Conservation (phyloP, 805 yeast species). For the Schizosaccharomyces octosporus region DNA sequence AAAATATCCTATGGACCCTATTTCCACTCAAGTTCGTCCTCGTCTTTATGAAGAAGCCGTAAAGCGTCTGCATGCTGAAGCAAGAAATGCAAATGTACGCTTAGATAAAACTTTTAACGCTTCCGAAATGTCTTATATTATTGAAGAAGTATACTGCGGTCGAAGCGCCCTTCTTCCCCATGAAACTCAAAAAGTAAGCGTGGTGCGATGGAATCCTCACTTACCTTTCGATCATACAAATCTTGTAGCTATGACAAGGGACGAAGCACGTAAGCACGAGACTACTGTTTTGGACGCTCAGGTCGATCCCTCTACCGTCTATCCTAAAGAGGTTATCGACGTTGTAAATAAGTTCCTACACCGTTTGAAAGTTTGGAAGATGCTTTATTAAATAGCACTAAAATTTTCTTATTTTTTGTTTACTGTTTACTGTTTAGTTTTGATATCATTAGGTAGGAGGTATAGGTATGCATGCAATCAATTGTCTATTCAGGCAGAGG, state of each 20-base stretch:
- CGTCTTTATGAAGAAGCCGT: slow-evolving; percentile 58
- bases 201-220: slow-evolving; percentile 64
- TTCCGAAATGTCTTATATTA: slow-evolving; percentile 51
- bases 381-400: background rate
- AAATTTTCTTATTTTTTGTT: background rate
- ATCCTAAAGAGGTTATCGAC: slow-evolving; percentile 31
- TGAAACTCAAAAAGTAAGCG: slow-evolving; percentile 40
- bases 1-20: slow-evolving; percentile 44
- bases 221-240: slow-evolving; percentile 47
- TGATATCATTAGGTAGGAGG: background rate
- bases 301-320: slow-evolving; percentile 45
- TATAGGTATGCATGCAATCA: no score
- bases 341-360: slow-evolving; percentile 16
- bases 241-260: slow-evolving; percentile 67
- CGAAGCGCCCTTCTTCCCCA: slow-evolving; percentile 50
- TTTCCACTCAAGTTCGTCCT: slow-evolving; percentile 69
- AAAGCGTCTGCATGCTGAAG: slow-evolving; percentile 56
- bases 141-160: slow-evolving; percentile 84
- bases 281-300: slow-evolving; percentile 29
- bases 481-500: no score
- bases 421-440: background rate
- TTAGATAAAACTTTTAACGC: slow-evolving; percentile 44
- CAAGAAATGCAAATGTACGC: slow-evolving; percentile 46
- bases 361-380: background rate
- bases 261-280: slow-evolving; percentile 67